Percentiles rank a stretch among this genome's conserved stretches.
Conservation (phyloP, 2,329 filamentous ascomycete species). For the Botrytis fragariae region DNA sequence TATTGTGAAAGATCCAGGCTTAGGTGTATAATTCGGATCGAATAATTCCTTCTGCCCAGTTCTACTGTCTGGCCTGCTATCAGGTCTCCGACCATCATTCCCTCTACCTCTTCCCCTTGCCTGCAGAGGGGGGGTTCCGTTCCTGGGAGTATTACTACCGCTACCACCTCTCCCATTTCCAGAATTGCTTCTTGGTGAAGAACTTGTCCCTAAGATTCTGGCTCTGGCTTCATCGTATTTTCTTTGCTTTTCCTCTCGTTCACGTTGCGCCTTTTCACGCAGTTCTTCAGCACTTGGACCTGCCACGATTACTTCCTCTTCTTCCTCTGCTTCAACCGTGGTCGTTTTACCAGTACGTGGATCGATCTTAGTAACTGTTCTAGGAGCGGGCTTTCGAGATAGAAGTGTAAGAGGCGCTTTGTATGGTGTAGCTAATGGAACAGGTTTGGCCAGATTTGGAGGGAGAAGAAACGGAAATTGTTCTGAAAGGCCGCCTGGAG, state of each 20-base stretch:
- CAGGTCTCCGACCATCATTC: constrained; percentile 37
- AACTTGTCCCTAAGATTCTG: constrained; percentile 71
- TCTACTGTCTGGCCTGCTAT: constrained; percentile 35
- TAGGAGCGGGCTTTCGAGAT: constrained; percentile 71
- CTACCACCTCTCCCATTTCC: constrained; percentile 18
- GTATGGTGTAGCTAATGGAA: constrained; percentile 66
- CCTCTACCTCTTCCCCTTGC: constrained; percentile 47
- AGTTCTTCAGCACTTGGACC: constrained; percentile 73
- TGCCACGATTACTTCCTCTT: constrained; percentile 59
- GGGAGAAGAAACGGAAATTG: constrained; percentile 63
- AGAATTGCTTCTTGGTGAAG: constrained; percentile 41
- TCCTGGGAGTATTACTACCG: constrained; percentile 49
- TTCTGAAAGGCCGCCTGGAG: constrained; percentile 61
- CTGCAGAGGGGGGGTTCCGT: constrained; percentile 59
- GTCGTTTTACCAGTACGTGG: constrained; percentile 49
- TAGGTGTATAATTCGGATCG: constrained; percentile 70
- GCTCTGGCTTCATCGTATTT: constrained; percentile 87
- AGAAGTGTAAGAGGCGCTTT: constrained; percentile 82
- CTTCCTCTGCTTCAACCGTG: constrained; percentile 57
- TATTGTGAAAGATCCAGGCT: constrained; percentile 51
- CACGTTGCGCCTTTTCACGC: constrained; percentile 71
- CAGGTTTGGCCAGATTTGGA: constrained; percentile 14
- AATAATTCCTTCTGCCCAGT: constrained; percentile 61
- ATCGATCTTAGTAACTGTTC: constrained; percentile 58
- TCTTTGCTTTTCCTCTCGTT: constrained; percentile 84